A percentile compares a stretch with the other conserved stretches of the same genome.
phyloP scores from a whole-genome alignment of 805 yeast genomes.

The Cyberlindnera suaveolens region DNA sequence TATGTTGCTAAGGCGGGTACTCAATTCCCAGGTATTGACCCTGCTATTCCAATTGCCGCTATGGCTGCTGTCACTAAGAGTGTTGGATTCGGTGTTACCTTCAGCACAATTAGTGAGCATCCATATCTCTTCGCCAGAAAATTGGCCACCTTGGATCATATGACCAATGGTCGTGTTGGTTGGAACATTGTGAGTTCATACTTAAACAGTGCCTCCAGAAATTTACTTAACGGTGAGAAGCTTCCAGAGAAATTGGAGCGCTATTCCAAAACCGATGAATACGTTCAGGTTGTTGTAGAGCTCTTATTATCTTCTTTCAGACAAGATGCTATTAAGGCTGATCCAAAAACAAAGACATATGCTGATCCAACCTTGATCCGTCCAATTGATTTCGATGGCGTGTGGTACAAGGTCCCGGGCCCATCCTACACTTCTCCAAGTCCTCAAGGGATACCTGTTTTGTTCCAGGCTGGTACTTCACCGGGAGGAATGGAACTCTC shows the following conservation, averaged over 20 bases:
- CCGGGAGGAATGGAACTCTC: conserved; percentile 35
- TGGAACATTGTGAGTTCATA: conserved; percentile 39
- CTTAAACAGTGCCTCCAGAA: conserved; percentile 32
- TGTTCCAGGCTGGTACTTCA: conserved; percentile 41
- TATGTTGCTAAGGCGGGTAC: conserved; percentile 21
- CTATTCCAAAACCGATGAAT: conserved; percentile 33
- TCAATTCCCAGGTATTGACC: conserved; percentile 34
- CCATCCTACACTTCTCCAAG: conserved; percentile 36
- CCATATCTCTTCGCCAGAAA: conserved; percentile 35
- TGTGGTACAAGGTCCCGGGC: conserved; percentile 34
- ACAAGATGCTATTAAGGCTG: conserved; percentile 25
- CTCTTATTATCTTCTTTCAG: conserved; percentile 32
- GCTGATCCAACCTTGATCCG: conserved; percentile 31
- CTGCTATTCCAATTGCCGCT: conserved; percentile 32
- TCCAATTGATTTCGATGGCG: conserved; percentile 33
- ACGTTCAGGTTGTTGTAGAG: conserved; percentile 30
- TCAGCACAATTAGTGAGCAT: conserved; percentile 34
- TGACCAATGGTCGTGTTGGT: conserved; percentile 36
- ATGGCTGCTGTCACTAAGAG: conserved; percentile 36
- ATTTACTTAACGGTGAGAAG: conserved; percentile 27
- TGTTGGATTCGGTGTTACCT: conserved; percentile 33
- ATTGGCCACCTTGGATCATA: conserved; percentile 34
- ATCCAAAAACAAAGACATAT: conserved; percentile 21
- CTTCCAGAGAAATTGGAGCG: conserved; percentile 33
- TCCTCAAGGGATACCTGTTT: conserved; percentile 38